Base-by-base conservation (phyloP, 2,329 filamentous ascomycete species). In the Botrytis cinerea region DNA sequence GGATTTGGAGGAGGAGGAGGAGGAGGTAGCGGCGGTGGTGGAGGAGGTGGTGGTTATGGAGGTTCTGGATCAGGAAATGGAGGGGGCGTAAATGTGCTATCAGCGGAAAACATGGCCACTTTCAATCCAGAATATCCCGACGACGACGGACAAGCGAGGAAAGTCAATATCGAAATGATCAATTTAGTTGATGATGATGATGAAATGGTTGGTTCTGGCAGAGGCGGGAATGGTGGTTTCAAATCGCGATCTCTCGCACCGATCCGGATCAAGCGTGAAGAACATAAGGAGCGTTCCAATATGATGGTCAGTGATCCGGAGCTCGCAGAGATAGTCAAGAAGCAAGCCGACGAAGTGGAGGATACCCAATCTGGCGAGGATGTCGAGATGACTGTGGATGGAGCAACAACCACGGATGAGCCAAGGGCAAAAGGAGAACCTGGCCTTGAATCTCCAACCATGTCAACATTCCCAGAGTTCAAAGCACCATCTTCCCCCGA, bases 141-240 rank as follows among this genome's bases (percentile, higher is more conserved):
- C 28, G 76, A 79, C 28, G 76, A 78, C 14, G 75, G 75, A n/a
- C 73, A 67, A 38, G 67, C 67, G 28, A 66, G n/a, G 22, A 75
- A 77, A 74, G 73, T 80, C n/a, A 76, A 81, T 60, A 80, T 81
- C n/a, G 78, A 80, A 59, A 57, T 73, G 8, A 80, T 81, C 40
- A 80, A 80, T 68, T 43, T 77, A 4, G 51, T 74, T 22, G 75
- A 74, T 0, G 77, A 77, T 40, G 75, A 76, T 10, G 75, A 77
- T 9, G 74, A 75, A 8, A 71, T 75, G 22, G 70, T 69, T 35
- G 73, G 62, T 10, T 72, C 60, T 48, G 38, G 70, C 35, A 57
- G 61, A 54, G 45, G 75, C 70, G 74, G 72, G 16, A 78, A 76
- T 72, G 73, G 43, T 35, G 64, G 57, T 32, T 45, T 40, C 18